Conservation (phyloP, 257 asterid species). For the Jacaranda copaia region DNA sequence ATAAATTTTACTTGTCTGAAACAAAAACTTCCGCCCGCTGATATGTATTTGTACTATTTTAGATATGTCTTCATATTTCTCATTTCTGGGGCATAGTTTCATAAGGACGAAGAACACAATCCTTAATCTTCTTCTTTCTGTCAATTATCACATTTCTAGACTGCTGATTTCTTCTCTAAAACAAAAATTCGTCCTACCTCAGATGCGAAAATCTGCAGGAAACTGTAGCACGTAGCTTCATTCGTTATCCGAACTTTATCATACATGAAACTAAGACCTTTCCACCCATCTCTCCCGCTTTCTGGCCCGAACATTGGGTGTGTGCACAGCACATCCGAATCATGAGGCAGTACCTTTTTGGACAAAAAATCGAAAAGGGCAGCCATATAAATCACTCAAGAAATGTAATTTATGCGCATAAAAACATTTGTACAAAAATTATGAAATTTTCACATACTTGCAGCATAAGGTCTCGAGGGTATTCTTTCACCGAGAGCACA, state of each 20-base stretch:
- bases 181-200: constrained; percentile 56
- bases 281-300: constrained; percentile 89
- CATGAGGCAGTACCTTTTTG: constrained; percentile 72
- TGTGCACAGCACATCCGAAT: constrained; percentile 83
- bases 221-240: constrained; percentile 61
- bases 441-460: constrained; percentile 47
- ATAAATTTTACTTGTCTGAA: no score
- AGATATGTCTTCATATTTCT: no score
- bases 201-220: constrained; percentile 69
- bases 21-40: no score
- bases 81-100: no score
- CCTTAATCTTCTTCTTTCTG: background rate
- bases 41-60: no score
- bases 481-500: constrained; percentile 87
- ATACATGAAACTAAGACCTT: constrained; percentile 66
- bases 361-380: background rate
- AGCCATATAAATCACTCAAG: background rate
- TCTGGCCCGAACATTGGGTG: constrained; percentile 98
- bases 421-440: background rate
- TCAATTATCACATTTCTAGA: no score
- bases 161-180: background rate
- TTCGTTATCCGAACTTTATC: constrained; percentile 72
- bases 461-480: constrained; percentile 73
- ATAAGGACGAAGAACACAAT: no score
- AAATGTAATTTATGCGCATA: constrained; percentile 4